Conservation (phyloP, 2,329 filamentous ascomycete species). For the Ampelomyces quisqualis region DNA sequence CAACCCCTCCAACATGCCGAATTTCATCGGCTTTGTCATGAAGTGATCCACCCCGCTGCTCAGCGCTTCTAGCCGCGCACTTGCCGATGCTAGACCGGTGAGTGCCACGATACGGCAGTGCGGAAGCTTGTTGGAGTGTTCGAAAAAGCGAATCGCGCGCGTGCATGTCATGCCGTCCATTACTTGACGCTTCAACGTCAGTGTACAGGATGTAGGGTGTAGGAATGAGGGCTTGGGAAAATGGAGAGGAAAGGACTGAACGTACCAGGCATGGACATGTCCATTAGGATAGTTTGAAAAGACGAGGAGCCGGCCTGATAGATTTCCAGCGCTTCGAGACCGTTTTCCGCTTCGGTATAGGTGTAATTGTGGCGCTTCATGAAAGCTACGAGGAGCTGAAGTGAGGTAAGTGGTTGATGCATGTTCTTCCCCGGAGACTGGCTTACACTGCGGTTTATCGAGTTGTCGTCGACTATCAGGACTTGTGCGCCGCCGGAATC, state of each 20-base stretch:
- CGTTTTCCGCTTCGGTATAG: conserved; percentile 36
- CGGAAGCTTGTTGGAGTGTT: conserved; percentile 18
- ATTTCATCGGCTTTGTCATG: conserved; percentile 37
- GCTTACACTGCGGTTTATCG: conserved; percentile 41
- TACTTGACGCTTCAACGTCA: too few relatives aligned
- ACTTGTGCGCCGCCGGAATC: conserved; percentile 7
- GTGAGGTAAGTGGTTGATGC: conserved; percentile 6
- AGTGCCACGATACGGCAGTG: conserved; percentile 28
- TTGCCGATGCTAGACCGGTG: conserved; percentile 32
- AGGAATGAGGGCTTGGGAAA: conserved; percentile 2
- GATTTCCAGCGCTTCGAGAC: conserved; percentile 31
- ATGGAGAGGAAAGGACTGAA: background rate
- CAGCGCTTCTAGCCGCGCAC: conserved; percentile 30
- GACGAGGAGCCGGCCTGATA: conserved; percentile 19
- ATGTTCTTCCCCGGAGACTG: background rate
- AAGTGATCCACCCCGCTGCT: conserved; percentile 35
- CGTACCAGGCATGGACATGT: conserved; percentile 15
- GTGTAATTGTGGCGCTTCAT: conserved; percentile 27
- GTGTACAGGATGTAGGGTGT: too few relatives aligned
- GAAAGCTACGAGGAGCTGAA: conserved; percentile 36
- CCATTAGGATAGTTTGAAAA: conserved; percentile 38
- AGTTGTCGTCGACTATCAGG: conserved; percentile 45
- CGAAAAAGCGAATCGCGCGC: conserved; percentile 35
- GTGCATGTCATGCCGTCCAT: conserved; percentile 43
- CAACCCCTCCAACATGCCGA: conserved; percentile 25